Base-by-base conservation (phyloP, 1,284 basidiomycete species). In the Trametes versicolor region DNA sequence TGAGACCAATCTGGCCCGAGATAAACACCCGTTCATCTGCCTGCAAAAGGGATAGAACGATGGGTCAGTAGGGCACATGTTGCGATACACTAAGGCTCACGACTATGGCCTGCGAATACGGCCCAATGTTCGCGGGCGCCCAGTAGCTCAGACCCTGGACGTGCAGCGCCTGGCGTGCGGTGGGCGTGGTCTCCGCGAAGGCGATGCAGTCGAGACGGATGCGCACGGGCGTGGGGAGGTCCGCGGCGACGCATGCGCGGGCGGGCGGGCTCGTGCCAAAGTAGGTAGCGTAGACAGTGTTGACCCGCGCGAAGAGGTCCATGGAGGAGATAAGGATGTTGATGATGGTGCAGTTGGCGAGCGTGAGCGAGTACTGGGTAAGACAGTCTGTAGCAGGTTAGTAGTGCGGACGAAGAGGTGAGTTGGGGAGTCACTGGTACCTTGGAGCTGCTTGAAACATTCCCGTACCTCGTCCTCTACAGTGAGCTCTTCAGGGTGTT, bases 101-200 rank as follows among this genome's bases (percentile, higher is more conserved):
- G 59, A 85, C 83, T 59, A 99, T 87, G 8, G 95, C 92, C 79
- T 99, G 98, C 0, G 96, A 97, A 77, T 99, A 99, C 1, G 98
- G 98, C 0, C 98, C 98, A 62, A 99, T 99, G 76, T 99, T 99
- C 2, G 98, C 97, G 10, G 98, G 96, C 19, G 97, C 97, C 98
- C 98, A 99, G 76, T 99, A 99, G 75, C 95, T 97, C 59, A 97
- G 77, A 17, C 95, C 88, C 78, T 99, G 98, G 0, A 99, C 97
- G 75, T 99, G 98, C 39, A 99, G 81, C 0, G 93, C 90, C 59
- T 87, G 87, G 37, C 96, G 83, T 34, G 87, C 83, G 10, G 71
- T 50, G 3, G 75, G 60, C 9, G 66, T 72, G 32, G 56, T 71
- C 68, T 82, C 84, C 2, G 79, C 75, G 71, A 85, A 91, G 0